A percentile compares a stretch with the other conserved stretches of the same genome.
These are phyloP conservation scores for Verticillium dahliae DNA, from an alignment of 2,329 filamentous ascomycete genomes.

Conservation along the genomic window DNA sequence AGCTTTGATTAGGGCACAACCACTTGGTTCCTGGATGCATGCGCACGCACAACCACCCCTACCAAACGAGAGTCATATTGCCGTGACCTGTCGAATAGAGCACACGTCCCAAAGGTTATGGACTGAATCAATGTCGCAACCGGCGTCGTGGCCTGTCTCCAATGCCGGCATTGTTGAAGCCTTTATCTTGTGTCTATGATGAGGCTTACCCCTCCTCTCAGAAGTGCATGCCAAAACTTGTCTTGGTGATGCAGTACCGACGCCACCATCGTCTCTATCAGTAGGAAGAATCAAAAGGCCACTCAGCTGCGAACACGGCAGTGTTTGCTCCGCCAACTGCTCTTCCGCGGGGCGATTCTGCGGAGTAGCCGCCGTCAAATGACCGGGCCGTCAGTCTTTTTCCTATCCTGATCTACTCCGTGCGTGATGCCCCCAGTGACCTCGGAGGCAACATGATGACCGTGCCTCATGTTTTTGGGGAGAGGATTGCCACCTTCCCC, in stretches of 20 bases:
- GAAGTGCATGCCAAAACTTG: too few species aligned
- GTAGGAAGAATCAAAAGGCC: background rate
- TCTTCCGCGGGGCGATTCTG: background rate
- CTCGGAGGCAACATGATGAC: background rate
- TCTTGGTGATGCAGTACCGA: background rate
- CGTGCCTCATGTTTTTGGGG: background rate
- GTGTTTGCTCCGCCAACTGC: background rate
- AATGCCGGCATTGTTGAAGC: background rate
- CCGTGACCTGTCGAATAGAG: too few species aligned
- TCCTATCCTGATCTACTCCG: background rate
- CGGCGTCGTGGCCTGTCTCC: background rate
- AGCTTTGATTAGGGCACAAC: background rate
- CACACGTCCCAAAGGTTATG: background rate
- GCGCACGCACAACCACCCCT: background rate
- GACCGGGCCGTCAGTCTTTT: background rate
- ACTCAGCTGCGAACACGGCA: background rate
- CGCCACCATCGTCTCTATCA: background rate
- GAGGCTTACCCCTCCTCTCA: too few species aligned
- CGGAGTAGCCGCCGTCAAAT: background rate
- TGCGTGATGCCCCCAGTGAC: background rate
- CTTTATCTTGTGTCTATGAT: background rate
- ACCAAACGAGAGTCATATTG: background rate
- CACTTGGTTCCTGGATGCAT: background rate
- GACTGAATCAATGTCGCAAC: background rate
- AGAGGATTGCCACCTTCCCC: background rate